A percentile compares a stretch with the other conserved stretches of the same genome.
Evolutionary conservation across 257 asterid species (phyloP).

Genomic region (Primulina eburnea): DNA sequence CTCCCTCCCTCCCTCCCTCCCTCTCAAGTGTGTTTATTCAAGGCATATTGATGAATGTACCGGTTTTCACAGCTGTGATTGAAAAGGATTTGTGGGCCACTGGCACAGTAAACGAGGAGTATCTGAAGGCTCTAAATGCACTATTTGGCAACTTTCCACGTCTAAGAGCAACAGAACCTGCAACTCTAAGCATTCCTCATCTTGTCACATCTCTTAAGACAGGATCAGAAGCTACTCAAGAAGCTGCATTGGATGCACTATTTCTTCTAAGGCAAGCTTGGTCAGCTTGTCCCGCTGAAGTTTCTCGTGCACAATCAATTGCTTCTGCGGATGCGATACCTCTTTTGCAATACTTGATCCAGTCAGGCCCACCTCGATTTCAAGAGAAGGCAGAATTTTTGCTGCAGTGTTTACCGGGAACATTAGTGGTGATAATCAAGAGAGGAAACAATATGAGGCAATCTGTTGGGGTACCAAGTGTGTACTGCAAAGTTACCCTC

Average conservation of each 20-base stretch:
- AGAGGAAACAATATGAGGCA: slow-evolving; percentile 95
- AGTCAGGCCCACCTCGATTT: slow-evolving; percentile 94
- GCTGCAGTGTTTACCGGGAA: slow-evolving; percentile 92
- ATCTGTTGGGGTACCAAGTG: slow-evolving; percentile 94
- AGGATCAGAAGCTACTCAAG: slow-evolving; percentile 94
- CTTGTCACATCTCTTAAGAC: slow-evolving; percentile 91
- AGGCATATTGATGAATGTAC: neutral
- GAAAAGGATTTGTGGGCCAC: slow-evolving; percentile 96
- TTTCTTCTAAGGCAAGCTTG: slow-evolving; percentile 95
- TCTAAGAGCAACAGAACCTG: slow-evolving; percentile 93
- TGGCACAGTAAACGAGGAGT: slow-evolving; percentile 87
- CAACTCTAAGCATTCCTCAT: slow-evolving; percentile 94
- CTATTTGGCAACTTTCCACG: slow-evolving; percentile 94
- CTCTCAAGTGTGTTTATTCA: neutral
- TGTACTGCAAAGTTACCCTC: slow-evolving; percentile 90
- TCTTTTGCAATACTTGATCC: slow-evolving; percentile 84
- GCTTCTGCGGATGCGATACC: slow-evolving; percentile 98
- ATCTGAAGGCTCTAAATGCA: slow-evolving; percentile 86
- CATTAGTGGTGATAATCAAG: slow-evolving; percentile 82
- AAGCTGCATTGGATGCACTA: slow-evolving; percentile 95
- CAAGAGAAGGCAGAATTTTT: slow-evolving; percentile 94
- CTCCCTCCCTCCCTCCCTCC: neutral
- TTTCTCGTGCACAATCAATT: slow-evolving; percentile 92
- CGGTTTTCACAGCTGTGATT: slow-evolving; percentile 63
- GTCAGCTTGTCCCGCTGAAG: slow-evolving; percentile 98